These are phyloP conservation scores for Chrysoporthe puriensis DNA, from an alignment of 2,329 filamentous ascomycete genomes.

Conservation along the genomic window DNA sequence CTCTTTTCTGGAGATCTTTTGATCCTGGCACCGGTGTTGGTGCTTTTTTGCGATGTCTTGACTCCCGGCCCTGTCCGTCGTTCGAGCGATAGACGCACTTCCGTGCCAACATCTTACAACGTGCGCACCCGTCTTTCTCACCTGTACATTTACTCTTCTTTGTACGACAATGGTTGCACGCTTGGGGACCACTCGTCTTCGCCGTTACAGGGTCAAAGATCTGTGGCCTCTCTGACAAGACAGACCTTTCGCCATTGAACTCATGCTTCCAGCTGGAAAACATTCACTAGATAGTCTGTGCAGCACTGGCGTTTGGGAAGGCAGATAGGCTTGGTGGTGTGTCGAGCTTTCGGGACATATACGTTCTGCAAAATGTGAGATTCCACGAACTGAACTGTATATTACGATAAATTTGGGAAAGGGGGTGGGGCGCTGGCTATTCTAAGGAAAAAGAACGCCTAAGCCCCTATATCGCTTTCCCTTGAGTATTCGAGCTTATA, in stretches of 20 bases:
- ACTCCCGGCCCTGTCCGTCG: neutral
- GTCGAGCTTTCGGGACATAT: neutral
- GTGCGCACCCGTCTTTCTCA: neutral
- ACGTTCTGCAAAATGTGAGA: too few relatives aligned
- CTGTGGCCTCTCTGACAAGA: neutral
- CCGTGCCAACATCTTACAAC: neutral
- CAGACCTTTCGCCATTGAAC: constrained; percentile 4
- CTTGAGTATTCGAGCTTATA: too few relatives aligned
- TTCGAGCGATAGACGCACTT: neutral
- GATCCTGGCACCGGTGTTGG: neutral
- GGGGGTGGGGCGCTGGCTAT: too few relatives aligned
- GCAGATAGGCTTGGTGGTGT: neutral
- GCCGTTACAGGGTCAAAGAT: neutral
- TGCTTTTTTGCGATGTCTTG: neutral
- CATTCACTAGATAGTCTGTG: neutral
- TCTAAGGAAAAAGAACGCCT: too few relatives aligned
- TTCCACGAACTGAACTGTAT: too few relatives aligned
- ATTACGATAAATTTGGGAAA: too few relatives aligned
- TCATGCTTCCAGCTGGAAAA: constrained; percentile 4
- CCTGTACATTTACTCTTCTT: constrained; percentile 2
- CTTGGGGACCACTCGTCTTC: neutral
- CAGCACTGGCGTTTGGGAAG: neutral
- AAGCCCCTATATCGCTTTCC: too few relatives aligned
- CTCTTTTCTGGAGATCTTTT: neutral
- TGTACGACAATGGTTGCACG: neutral